phyloP scores from a whole-genome alignment of 1,284 basidiomycete species.

The Trametes pubescens region DNA sequence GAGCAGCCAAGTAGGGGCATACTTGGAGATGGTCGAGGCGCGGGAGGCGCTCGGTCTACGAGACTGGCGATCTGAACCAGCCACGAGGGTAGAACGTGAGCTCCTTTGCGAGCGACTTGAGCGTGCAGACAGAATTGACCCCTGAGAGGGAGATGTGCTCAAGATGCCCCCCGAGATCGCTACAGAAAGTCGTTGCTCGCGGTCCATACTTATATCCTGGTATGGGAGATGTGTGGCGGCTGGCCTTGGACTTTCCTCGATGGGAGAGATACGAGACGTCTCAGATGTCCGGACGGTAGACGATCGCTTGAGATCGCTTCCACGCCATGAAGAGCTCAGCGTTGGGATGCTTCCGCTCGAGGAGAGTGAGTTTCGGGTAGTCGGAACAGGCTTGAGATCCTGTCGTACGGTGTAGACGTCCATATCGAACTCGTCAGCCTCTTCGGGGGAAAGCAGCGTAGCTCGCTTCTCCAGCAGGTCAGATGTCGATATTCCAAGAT shows the following conservation, averaged over 20 bases:
- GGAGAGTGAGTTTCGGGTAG: conserved; percentile 50
- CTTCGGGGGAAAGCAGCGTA: conserved; percentile 50
- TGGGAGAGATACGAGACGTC: conserved; percentile 59
- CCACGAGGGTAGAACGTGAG: conserved; percentile 38
- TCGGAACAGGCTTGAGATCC: conserved; percentile 45
- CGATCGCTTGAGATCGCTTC: conserved; percentile 45
- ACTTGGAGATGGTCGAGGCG: conserved; percentile 60
- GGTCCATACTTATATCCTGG: conserved; percentile 44
- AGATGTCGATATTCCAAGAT: conserved; percentile 26
- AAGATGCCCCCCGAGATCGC: conserved; percentile 46
- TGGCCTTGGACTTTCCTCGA: conserved; percentile 72
- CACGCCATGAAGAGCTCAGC: conserved; percentile 44
- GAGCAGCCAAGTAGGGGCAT: conserved; percentile 78
- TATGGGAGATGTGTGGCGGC: conserved; percentile 58
- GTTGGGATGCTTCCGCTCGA: conserved; percentile 47
- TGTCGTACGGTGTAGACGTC: conserved; percentile 65
- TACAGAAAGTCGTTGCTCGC: conserved; percentile 44
- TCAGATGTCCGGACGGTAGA: conserved; percentile 54
- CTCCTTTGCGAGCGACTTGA: conserved; percentile 51
- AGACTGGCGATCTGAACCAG: conserved; percentile 38
- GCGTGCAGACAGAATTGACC: conserved; percentile 64
- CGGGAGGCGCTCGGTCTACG: conserved; percentile 45
- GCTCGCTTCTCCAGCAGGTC: conserved; percentile 18
- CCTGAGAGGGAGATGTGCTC: conserved; percentile 76
- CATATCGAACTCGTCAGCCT: conserved; percentile 76